These are phyloP conservation scores for Calonectria crousiana DNA, from an alignment of 2,329 filamentous ascomycete genomes.

Conservation along the genomic window DNA sequence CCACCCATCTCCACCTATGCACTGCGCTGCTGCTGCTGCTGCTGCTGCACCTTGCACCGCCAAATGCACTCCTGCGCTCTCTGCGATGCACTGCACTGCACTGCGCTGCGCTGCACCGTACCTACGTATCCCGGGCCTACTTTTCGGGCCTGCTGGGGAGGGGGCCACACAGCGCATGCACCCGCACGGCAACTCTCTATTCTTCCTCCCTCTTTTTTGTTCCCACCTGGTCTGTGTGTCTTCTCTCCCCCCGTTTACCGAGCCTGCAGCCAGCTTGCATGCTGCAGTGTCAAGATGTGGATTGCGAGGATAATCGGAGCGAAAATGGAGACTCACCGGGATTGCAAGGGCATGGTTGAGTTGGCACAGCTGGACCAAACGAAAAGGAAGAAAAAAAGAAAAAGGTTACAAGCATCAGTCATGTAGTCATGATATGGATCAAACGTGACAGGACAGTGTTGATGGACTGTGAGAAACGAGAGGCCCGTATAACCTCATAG, in stretches of 20 bases:
- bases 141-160: not conserved
- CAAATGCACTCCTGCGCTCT: not conserved
- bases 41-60: not conserved
- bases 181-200: no score
- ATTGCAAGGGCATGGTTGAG: slow-evolving; percentile 10
- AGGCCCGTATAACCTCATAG: not conserved
- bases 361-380: slow-evolving; percentile 2
- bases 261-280: slow-evolving; percentile 3
- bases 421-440: not conserved
- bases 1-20: not conserved
- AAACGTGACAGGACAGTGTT: slow-evolving; percentile 9
- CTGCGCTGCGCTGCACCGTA: not conserved
- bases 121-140: slow-evolving; percentile 11
- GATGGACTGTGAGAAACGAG: slow-evolving; percentile 14
- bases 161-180: not conserved
- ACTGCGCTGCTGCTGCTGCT: not conserved
- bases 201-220: not conserved
- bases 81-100: not conserved
- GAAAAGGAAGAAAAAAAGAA: not conserved
- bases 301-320: slow-evolving; percentile 4
- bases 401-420: not conserved
- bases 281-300: slow-evolving; percentile 2
- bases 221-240: slow-evolving; percentile 1
- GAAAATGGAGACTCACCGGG: slow-evolving; percentile 3
- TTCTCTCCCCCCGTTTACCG: slow-evolving; percentile 4